phyloP scores from a whole-genome alignment of 805 yeast genomes.

The Debaryomyces castellii region DNA sequence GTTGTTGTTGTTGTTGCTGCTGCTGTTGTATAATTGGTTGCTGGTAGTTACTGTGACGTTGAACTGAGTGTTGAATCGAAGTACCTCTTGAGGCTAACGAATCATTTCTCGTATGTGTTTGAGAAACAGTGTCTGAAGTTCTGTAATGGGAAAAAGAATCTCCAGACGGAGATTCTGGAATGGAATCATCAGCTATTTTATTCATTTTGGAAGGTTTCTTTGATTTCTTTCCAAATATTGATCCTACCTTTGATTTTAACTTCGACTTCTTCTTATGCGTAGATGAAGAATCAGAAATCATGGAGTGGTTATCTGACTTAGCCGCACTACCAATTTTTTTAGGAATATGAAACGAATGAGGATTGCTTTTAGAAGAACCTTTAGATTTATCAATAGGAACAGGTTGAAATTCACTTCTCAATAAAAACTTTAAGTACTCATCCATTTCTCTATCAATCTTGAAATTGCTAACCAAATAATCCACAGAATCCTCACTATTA shows the following conservation, averaged over 20 bases:
- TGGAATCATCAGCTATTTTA: constrained; percentile 17
- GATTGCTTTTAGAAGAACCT: neutral
- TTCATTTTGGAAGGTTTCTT: constrained; percentile 24
- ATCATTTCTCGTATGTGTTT: constrained; percentile 10
- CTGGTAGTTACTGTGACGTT: neutral
- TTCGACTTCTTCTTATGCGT: constrained; percentile 31
- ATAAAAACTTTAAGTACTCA: constrained; percentile 32
- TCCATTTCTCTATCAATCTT: constrained; percentile 39
- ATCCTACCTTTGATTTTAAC: constrained; percentile 70
- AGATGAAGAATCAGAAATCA: constrained; percentile 4
- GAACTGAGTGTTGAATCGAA: constrained; percentile 2
- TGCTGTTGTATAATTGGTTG: neutral
- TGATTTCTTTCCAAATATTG: constrained; percentile 68
- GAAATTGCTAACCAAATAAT: constrained; percentile 54
- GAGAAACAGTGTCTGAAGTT: constrained; percentile 4
- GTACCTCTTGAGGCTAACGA: constrained; percentile 11
- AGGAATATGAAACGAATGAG: neutral
- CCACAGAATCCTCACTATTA: constrained; percentile 61
- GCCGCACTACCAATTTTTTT: neutral
- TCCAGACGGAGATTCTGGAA: constrained; percentile 35
- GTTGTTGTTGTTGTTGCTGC: neutral
- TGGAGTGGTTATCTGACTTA: constrained; percentile 5
- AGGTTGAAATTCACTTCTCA: constrained; percentile 21
- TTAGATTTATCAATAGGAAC: constrained; percentile 1
- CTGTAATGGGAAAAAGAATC: constrained; percentile 7